Conservation (phyloP, 257 asterid genomes). For the Orobanche coerulescens region DNA sequence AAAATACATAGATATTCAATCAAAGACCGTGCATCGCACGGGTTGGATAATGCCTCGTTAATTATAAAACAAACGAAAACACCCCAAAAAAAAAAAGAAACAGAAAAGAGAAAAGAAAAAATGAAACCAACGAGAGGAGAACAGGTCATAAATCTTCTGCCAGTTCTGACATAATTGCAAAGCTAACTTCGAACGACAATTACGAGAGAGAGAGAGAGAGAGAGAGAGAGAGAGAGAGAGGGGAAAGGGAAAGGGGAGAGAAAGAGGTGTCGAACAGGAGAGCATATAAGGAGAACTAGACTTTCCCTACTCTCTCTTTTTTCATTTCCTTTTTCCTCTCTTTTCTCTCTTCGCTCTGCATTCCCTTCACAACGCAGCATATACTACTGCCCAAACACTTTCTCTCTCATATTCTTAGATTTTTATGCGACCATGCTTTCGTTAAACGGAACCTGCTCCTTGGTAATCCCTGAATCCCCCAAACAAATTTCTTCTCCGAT, state of each 20-base stretch:
- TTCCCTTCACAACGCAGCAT: neutral
- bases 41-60: too few species aligned
- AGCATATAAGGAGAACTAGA: constrained; percentile 19
- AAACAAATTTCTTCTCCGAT: neutral
- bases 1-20: too few species aligned
- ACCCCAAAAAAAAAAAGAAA: too few species aligned
- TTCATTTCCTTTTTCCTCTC: neutral
- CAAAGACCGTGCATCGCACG: too few species aligned
- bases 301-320: constrained; percentile 1
- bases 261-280: neutral
- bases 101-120: neutral
- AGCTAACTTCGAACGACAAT: constrained; percentile 16
- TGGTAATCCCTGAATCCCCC: constrained; percentile 35
- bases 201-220: constrained; percentile 17
- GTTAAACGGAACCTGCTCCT: constrained; percentile 41
- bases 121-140: neutral
- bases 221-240: constrained; percentile 2
- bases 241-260: neutral
- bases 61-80: too few species aligned
- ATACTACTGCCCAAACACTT: neutral
- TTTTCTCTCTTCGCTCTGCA: constrained; percentile 1
- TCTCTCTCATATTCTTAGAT: neutral
- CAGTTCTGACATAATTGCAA: neutral
- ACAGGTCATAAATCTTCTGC: constrained; percentile 4
- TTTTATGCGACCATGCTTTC: constrained; percentile 47